Evolutionary conservation across 768 basidiomycete species (phyloP).

Genomic region (Russula earlei): DNA sequence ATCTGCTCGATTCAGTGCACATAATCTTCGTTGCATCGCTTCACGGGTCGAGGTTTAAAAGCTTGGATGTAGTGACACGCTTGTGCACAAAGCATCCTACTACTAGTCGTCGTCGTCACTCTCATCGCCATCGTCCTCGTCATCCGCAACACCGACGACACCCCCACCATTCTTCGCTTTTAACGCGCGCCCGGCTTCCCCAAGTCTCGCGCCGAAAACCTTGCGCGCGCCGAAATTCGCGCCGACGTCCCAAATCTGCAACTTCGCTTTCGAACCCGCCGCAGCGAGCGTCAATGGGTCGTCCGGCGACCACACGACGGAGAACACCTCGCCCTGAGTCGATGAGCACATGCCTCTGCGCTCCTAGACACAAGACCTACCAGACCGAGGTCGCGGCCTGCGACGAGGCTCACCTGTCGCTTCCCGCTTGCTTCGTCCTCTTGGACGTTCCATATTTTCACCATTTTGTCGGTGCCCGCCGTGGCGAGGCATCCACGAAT

Average conservation of each 20-base stretch:
- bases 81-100: conserved; percentile 12
- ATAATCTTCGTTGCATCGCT: too few relatives aligned
- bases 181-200: conserved; percentile 56
- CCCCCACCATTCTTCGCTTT: conserved; percentile 58
- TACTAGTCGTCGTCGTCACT: conserved; percentile 39
- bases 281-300: conserved; percentile 90
- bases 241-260: conserved; percentile 94
- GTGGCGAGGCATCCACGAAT: conserved; percentile 87
- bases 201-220: conserved; percentile 71
- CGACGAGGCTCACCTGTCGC: conserved; percentile 72
- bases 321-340: conserved; percentile 92
- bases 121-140: conserved; percentile 57
- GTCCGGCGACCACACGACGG: conserved; percentile 85
- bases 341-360: not conserved
- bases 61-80: too few relatives aligned
- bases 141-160: conserved; percentile 58
- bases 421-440: conserved; percentile 55
- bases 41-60: too few relatives aligned
- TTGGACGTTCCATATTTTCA: conserved; percentile 91
- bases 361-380: conserved; percentile 36
- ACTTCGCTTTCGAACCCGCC: conserved; percentile 85
- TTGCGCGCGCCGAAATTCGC: conserved; percentile 76
- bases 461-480: conserved; percentile 89
- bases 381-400: conserved; percentile 82
- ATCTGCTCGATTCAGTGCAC: too few relatives aligned